Base-by-base conservation (phyloP, 208 protist genomes). In the Leptomonas pyrrhocoris region DNA sequence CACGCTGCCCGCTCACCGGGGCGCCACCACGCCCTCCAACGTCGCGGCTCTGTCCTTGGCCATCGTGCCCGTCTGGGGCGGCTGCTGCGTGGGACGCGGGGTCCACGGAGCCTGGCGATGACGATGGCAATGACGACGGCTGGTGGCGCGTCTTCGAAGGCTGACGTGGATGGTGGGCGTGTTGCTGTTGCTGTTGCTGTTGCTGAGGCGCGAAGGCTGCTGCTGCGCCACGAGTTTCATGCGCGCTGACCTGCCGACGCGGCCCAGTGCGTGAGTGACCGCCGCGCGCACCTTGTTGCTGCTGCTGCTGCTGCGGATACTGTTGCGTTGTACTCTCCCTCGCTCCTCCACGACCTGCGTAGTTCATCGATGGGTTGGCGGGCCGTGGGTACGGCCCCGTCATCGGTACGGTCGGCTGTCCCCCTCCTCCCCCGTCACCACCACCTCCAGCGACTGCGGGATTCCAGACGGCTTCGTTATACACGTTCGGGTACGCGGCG, bases 401-500 rank as follows among this genome's bases (percentile, higher is more conserved):
- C 38, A 61, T 18, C 23, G 3, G 38, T 21, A 61, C 49, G 38
- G 1, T 19, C 7, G 34, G n/a, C 56, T 61, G 56, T 13, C 54
- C 31, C 21, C 31, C 31, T 13, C 54, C 31, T 25, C 31, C 31
- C 19, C 27, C 34, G n/a, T 3, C 18, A 61, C 23, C 56, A 61
- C n/a, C 56, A 34, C 21, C 40, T 13, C 25, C 43, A 21, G 58
- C 38, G 0, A 21, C 1, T 51, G 19, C 13, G 19, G 30, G 36
- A 7, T 31, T 62, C 46, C 71, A 55, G 21, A 43, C n/a, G 19
- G 48, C 30, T 4, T 55, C 63, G 12, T 40, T 51, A 30, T 56
- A 42, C 54, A 63, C 40, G 25, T 42, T 65, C 12, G 71, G 64
- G 38, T 77, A 71, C 34, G 49, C 40, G 0, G n/a, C n/a, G 40